phyloP scores from a whole-genome alignment of 2,329 filamentous ascomycete genomes.

The Saccharata proteae region DNA sequence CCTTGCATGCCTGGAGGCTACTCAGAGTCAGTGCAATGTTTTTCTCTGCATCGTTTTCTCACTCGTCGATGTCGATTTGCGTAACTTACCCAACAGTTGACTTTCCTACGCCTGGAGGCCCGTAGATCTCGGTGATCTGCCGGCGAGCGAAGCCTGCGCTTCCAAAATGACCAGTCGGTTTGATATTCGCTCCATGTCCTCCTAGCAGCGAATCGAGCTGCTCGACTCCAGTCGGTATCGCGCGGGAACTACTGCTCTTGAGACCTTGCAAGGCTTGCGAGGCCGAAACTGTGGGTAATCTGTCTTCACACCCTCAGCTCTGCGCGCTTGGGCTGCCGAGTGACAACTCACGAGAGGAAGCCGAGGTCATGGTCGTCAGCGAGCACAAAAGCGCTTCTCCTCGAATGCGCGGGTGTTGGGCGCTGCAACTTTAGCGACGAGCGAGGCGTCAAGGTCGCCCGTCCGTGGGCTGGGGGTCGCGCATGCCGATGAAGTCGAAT shows the following conservation, averaged over 20 bases:
- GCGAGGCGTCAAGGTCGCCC: too few relatives aligned
- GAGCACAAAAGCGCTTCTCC: too few relatives aligned
- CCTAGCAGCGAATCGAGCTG: constrained; percentile 34
- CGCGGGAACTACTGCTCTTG: constrained; percentile 35
- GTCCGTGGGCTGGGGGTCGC: too few relatives aligned
- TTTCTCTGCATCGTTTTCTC: constrained; percentile 8
- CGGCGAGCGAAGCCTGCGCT: constrained; percentile 57
- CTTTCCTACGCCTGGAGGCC: constrained; percentile 76
- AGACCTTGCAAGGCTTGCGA: constrained; percentile 57
- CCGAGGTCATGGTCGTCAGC: too few relatives aligned
- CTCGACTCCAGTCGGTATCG: constrained; percentile 35
- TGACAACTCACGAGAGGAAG: too few relatives aligned
- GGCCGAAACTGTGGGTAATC: constrained; percentile 64
- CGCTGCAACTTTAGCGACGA: too few relatives aligned
- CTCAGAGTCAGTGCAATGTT: constrained; percentile 17
- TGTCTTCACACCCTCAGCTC: constrained; percentile 41
- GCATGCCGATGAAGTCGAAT: too few relatives aligned
- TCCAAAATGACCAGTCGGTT: constrained; percentile 9
- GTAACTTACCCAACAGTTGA: constrained; percentile 62
- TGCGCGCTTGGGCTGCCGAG: too few relatives aligned
- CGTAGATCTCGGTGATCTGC: constrained; percentile 77
- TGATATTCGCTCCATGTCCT: constrained; percentile 15
- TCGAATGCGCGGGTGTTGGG: too few relatives aligned
- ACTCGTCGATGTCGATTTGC: constrained; percentile 8
- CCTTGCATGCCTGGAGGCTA: constrained; percentile 52